Evolutionary conservation across 1,139 yeast species (phyloP).

Genomic region (Meyerozyma athensensis): DNA sequence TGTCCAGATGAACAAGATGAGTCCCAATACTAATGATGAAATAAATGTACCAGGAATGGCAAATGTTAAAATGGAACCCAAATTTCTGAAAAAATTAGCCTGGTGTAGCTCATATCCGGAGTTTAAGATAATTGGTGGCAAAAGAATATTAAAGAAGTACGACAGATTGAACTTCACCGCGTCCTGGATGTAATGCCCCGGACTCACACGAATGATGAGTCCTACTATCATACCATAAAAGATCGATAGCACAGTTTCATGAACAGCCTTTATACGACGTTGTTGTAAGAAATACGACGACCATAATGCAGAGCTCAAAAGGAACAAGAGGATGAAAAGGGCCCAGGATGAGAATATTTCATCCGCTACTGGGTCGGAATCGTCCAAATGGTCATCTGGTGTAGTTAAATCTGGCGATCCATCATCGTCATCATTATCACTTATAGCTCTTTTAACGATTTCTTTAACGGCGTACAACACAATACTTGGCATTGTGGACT

Average conservation of each 20-base stretch:
- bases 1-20: constrained; percentile 84
- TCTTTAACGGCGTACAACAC: constrained; percentile 3
- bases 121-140: constrained; percentile 94
- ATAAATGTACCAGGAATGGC: constrained; percentile 97
- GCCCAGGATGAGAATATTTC: constrained; percentile 99
- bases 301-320: constrained; percentile 88
- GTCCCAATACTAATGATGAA: constrained; percentile 84
- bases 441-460: constrained; percentile 5
- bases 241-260: constrained; percentile 93
- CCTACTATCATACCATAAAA: constrained; percentile 98
- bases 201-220: constrained; percentile 77
- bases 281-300: constrained; percentile 91
- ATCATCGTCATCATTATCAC: constrained; percentile 29
- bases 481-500: constrained; percentile 1
- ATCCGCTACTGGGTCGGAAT: constrained; percentile 87
- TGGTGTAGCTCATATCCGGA: constrained; percentile 97
- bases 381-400: constrained; percentile 54
- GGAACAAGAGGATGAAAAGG: constrained; percentile 72
- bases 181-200: constrained; percentile 96
- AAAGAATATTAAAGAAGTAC: constrained; percentile 85
- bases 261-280: constrained; percentile 86
- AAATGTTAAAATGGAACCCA: constrained; percentile 86
- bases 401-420: constrained; percentile 45
- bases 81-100: constrained; percentile 87
- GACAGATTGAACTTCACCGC: constrained; percentile 93